Conservation (phyloP, 1,284 basidiomycete genomes). For the Tilletia walkeri region DNA sequence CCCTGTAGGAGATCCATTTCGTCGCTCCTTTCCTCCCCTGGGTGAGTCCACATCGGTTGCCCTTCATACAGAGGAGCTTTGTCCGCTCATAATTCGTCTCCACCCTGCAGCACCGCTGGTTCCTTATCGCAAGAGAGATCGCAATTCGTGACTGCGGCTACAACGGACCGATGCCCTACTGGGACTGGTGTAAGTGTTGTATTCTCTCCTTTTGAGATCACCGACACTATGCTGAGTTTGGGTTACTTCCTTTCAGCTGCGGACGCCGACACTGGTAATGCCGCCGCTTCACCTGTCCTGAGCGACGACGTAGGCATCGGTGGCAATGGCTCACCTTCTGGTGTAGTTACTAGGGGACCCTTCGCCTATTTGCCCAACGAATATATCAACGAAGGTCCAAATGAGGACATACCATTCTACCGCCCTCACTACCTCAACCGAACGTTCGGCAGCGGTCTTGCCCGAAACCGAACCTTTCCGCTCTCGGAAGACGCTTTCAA, state of each 20-base stretch:
- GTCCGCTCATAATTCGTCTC: neutral
- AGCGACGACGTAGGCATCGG: conserved; percentile 8
- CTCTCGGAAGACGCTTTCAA: neutral
- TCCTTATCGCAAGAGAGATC: neutral
- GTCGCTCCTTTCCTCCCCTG: conserved; percentile 1
- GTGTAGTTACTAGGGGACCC: neutral
- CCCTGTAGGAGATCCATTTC: neutral
- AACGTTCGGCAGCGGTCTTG: neutral
- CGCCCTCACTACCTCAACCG: conserved; percentile 7
- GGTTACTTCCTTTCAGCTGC: neutral
- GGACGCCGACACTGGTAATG: conserved; percentile 6
- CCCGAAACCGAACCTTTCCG: neutral
- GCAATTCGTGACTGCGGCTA: conserved; percentile 9
- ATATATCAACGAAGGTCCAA: neutral
- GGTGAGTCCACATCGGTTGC: neutral
- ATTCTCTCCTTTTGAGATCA: no score
- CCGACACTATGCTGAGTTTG: no score
- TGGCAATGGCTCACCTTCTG: neutral
- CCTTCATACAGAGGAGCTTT: neutral
- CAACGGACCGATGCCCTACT: neutral
- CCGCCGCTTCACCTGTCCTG: neutral
- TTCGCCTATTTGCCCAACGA: neutral
- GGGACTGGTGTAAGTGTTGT: neutral
- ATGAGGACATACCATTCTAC: neutral
- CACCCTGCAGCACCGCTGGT: conserved; percentile 11